Percentiles rank a stretch among this genome's conserved stretches.
phyloP scores from a whole-genome alignment of 176 grass and related monocot genomes.

The Oryza brachyantha region DNA sequence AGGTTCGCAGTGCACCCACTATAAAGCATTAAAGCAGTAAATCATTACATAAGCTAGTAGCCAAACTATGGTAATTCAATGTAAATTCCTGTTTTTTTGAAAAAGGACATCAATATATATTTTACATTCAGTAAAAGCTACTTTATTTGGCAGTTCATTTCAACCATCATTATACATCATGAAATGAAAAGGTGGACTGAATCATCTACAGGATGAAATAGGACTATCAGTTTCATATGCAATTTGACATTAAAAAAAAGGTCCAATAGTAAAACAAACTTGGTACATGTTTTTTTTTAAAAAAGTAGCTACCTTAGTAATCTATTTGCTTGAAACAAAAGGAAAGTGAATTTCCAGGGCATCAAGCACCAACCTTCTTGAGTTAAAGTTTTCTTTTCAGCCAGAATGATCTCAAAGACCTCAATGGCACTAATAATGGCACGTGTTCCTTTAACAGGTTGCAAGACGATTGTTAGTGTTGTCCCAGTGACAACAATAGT shows the following conservation, averaged over 20 bases:
- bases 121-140: slow-evolving; percentile 8
- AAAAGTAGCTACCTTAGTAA: not conserved
- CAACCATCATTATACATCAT: slow-evolving; percentile 7
- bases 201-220: not conserved
- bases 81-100: not conserved
- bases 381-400: slow-evolving; percentile 71
- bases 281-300: not conserved
- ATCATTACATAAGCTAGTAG: slow-evolving; percentile 30
- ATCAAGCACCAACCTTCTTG: slow-evolving; percentile 60
- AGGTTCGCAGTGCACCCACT: slow-evolving; percentile 59
- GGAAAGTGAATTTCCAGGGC: not conserved
- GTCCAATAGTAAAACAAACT: not conserved
- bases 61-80: not conserved
- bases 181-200: not conserved
- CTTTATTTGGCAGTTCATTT: not conserved
- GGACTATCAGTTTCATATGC: not conserved
- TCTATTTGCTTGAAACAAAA: slow-evolving; percentile 12
- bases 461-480: slow-evolving; percentile 64
- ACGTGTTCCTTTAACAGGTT: slow-evolving; percentile 50
- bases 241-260: not conserved
- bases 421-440: slow-evolving; percentile 88
- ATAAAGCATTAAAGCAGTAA: slow-evolving; percentile 25
- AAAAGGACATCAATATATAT: not conserved
- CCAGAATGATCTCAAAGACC: slow-evolving; percentile 81
- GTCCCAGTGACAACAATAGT: slow-evolving; percentile 72